These are phyloP conservation scores for Nemania bipapillata DNA, from an alignment of 2,329 filamentous ascomycete species.

Conservation along the genomic window DNA sequence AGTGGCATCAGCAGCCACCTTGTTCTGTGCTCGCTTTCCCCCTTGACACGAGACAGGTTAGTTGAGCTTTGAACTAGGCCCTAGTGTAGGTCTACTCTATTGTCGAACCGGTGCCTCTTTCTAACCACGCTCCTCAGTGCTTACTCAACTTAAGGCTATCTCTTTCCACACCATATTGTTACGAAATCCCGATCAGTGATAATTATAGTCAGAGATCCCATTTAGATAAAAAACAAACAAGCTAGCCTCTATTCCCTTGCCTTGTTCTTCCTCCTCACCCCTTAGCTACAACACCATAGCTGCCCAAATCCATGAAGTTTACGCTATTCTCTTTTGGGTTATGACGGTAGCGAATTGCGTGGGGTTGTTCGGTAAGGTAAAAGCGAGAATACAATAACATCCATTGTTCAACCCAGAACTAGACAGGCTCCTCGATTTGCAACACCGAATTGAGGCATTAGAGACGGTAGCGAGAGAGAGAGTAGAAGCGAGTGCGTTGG, in stretches of 20 bases:
- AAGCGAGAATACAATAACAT: not conserved
- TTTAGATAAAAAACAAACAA: not conserved
- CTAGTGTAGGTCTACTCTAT: too few relatives aligned
- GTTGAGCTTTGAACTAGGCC: slow-evolving; percentile 50
- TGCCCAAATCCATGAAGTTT: not conserved
- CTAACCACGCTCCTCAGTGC: not conserved
- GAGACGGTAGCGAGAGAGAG: not conserved
- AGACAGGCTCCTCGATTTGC: not conserved
- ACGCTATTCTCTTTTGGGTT: not conserved
- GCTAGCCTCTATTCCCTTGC: not conserved
- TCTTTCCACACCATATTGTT: too few relatives aligned
- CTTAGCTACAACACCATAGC: not conserved
- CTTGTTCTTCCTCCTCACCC: not conserved
- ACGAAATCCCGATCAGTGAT: not conserved
- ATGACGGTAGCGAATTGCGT: not conserved
- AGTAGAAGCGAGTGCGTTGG: too few relatives aligned
- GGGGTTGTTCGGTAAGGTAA: not conserved
- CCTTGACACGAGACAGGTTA: not conserved
- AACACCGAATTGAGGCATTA: not conserved
- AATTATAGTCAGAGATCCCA: not conserved
- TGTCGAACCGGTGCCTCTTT: not conserved
- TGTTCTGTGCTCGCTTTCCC: too few relatives aligned
- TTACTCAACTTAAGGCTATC: too few relatives aligned
- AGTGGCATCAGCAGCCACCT: too few relatives aligned
- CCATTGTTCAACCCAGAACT: not conserved